These are phyloP conservation scores for Plasmodium cynomolgi DNA, from an alignment of 169 alveolate genomes.

Conservation along the genomic window DNA sequence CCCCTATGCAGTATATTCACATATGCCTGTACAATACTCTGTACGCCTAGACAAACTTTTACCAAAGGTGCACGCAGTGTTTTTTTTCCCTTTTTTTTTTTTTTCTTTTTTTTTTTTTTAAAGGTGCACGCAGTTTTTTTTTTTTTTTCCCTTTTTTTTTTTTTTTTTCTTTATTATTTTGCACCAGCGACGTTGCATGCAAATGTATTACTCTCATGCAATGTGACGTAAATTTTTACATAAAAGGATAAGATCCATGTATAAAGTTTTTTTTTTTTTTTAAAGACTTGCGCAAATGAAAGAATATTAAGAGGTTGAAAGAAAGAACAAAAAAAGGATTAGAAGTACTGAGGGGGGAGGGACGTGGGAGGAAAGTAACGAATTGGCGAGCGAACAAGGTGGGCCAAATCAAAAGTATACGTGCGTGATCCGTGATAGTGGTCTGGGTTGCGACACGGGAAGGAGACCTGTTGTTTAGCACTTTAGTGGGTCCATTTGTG, in stretches of 20 bases:
- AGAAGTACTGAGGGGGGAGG: neutral
- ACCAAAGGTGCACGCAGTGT: neutral
- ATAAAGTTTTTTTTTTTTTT: neutral
- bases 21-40: neutral
- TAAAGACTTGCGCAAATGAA: neutral
- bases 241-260: neutral
- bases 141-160: neutral
- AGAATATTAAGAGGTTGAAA: neutral
- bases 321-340: neutral
- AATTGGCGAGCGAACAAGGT: neutral
- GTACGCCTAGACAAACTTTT: neutral
- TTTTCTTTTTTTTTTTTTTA: neutral
- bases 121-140: neutral
- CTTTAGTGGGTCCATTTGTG: neutral
- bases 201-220: neutral
- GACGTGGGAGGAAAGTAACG: neutral
- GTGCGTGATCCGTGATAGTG: neutral
- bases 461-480: neutral
- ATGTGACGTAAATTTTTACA: neutral
- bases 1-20: too few species aligned
- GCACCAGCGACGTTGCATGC: neutral
- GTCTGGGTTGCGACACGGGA: neutral
- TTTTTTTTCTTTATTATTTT: neutral
- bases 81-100: neutral
- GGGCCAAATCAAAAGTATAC: neutral